Percentiles rank a stretch among this genome's conserved stretches.
These are phyloP conservation scores for Larix sibirica DNA, from an alignment of 83 land plant species.

Conservation along the genomic window DNA sequence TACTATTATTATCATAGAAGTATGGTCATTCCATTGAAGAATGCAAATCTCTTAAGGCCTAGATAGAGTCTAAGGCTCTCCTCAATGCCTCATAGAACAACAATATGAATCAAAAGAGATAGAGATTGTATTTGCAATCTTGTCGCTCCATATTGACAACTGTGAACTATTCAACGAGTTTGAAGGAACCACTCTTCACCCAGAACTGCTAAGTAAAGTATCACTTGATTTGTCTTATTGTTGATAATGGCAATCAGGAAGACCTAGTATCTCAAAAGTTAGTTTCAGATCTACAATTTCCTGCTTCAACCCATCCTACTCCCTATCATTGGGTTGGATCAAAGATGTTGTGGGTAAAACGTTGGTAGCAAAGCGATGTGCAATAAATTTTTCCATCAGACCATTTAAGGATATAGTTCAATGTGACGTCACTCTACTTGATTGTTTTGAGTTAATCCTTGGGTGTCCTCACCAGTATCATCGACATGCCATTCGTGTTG, in stretches of 20 bases:
- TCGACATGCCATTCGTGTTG: background rate
- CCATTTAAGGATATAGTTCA: background rate
- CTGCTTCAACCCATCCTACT: background rate
- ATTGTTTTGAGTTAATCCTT: background rate
- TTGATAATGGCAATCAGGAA: background rate
- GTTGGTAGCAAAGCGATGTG: background rate
- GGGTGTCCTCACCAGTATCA: background rate
- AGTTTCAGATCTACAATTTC: background rate
- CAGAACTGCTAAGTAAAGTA: background rate
- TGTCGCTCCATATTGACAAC: background rate
- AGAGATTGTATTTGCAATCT: background rate
- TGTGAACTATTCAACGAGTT: background rate
- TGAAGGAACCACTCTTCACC: background rate
- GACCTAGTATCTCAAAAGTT: background rate
- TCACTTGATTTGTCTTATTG: background rate
- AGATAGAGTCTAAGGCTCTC: background rate
- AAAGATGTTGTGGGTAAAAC: background rate
- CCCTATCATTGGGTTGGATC: background rate
- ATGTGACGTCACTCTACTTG: background rate
- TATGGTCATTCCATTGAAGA: background rate
- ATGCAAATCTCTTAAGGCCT: background rate
- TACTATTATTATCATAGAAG: background rate
- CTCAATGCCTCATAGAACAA: background rate
- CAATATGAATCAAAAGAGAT: background rate
- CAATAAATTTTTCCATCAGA: background rate